Evolutionary conservation across 2,329 filamentous ascomycete species (phyloP).

Genomic region (Neospermospora avenae): DNA sequence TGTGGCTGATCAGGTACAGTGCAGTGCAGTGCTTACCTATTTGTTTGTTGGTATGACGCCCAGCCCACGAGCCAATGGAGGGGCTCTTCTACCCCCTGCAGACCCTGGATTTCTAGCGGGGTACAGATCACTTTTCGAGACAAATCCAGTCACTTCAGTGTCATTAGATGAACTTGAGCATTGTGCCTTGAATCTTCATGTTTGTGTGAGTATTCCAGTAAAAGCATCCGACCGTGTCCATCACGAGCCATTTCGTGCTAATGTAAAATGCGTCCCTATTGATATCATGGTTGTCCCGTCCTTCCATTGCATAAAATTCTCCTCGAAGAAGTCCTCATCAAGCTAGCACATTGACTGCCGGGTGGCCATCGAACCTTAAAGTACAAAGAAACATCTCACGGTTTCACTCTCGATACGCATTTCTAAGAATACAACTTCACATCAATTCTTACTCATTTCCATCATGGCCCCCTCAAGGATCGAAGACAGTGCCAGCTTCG

Average conservation of each 20-base stretch:
- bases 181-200: not conserved
- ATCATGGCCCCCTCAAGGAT: slow-evolving; percentile 10
- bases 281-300: too few species aligned
- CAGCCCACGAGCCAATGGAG: slow-evolving; percentile 7
- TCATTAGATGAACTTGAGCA: not conserved
- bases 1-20: not conserved
- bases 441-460: too few species aligned
- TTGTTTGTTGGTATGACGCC: too few species aligned
- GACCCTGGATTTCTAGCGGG: slow-evolving; percentile 1
- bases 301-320: not conserved
- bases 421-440: too few species aligned
- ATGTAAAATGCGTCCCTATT: too few species aligned
- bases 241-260: too few species aligned
- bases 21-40: too few species aligned
- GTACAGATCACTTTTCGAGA: slow-evolving; percentile 1
- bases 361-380: not conserved
- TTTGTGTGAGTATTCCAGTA: not conserved
- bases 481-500: slow-evolving; percentile 4
- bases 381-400: not conserved
- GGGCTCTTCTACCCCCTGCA: not conserved
- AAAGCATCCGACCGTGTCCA: too few species aligned
- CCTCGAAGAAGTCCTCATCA: not conserved
- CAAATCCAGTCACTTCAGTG: not conserved
- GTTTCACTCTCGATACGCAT: too few species aligned
- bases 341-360: not conserved